Base-by-base conservation (phyloP, 805 yeast genomes). In the Metschnikowia noctiluminum region DNA sequence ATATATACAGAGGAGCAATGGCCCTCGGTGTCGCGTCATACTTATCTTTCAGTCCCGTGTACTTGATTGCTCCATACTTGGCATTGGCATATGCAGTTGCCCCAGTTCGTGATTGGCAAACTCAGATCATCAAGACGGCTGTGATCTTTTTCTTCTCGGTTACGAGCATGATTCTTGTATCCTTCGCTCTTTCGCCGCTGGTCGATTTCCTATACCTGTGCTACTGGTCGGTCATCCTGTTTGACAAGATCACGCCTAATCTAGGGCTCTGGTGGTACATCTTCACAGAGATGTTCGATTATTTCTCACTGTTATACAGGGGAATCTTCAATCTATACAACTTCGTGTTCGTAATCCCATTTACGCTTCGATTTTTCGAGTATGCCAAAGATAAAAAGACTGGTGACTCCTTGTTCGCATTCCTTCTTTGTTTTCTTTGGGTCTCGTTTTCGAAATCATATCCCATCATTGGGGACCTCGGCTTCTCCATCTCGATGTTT, bases 261-360 rank as follows among this genome's bases (percentile, higher is more conserved):
- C 65, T 94, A 55, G 99, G 99, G 0, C 72, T 94, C 16, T 94
- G 99, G 99, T 94, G 99, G 99, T 94, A 94, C 70, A 83, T 91
- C 59, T 94, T 94, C 73, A 87, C 92, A 38, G 99, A 94, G 66
- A 87, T 94, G 81, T 94, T 94, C 68, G 94, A 86, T 47, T 87
- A 83, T 62, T 94, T 92, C 74, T 78, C 85, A 28, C 82, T 88
- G 16, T 90, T 94, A 61, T 94, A 87, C 73, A 70, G 84, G 36
- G 83, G 89, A 10, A 84, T 90, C 16, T 94, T 91, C 80, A 91
- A 90, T 60, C 60, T 91, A 40, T 89, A 84, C 66, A 67, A 82
- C 13, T 71, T 82, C 15, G 69, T 84, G 2, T 87, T 87, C 63
- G 74, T 84, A 3, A 51, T 87, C 1, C 98, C 98, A 13, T 58